Evolutionary conservation across 2,329 filamentous ascomycete species (phyloP).

Genomic region (Aureobasidium namibiae): DNA sequence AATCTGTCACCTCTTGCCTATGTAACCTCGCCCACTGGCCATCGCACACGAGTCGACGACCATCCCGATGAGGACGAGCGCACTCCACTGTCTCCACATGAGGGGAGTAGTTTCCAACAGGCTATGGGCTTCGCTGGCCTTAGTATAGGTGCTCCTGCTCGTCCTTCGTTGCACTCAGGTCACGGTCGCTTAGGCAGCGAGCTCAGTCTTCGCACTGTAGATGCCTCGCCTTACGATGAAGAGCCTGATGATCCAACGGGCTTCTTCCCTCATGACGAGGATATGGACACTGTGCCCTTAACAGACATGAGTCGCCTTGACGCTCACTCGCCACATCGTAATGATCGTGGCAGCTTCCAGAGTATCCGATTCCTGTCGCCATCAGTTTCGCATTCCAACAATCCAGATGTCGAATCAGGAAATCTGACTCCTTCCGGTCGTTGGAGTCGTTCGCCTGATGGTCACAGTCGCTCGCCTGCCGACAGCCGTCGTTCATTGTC

Average conservation of each 20-base stretch:
- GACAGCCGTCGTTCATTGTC: conserved; percentile 38
- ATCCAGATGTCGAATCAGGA: conserved; percentile 52
- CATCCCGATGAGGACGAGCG: conserved; percentile 29
- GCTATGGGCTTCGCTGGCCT: conserved; percentile 41
- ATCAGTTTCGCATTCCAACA: conserved; percentile 47
- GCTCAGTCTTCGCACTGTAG: conserved; percentile 23
- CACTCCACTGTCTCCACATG: conserved; percentile 34
- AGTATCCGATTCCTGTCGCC: conserved; percentile 46
- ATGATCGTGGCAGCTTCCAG: conserved; percentile 39
- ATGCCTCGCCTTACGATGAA: conserved; percentile 29
- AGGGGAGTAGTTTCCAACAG: conserved; percentile 39
- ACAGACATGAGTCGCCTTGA: conserved; percentile 43
- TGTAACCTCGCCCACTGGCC: conserved; percentile 30
- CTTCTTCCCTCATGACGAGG: conserved; percentile 44
- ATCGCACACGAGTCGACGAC: conserved; percentile 17
- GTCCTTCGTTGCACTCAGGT: conserved; percentile 14
- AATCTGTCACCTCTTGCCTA: conserved; percentile 23
- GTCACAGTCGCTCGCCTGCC: conserved; percentile 26
- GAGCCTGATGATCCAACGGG: conserved; percentile 47
- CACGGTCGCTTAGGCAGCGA: conserved; percentile 20
- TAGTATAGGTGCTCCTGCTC: conserved; percentile 33
- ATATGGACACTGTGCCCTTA: conserved; percentile 52
- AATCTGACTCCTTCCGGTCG: conserved; percentile 44
- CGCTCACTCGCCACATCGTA: conserved; percentile 29
- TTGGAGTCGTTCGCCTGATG: conserved; percentile 43